Evolutionary conservation across 495 filamentous ascomycete species (phyloP).

Genomic region (Clavariopsis aquatica): DNA sequence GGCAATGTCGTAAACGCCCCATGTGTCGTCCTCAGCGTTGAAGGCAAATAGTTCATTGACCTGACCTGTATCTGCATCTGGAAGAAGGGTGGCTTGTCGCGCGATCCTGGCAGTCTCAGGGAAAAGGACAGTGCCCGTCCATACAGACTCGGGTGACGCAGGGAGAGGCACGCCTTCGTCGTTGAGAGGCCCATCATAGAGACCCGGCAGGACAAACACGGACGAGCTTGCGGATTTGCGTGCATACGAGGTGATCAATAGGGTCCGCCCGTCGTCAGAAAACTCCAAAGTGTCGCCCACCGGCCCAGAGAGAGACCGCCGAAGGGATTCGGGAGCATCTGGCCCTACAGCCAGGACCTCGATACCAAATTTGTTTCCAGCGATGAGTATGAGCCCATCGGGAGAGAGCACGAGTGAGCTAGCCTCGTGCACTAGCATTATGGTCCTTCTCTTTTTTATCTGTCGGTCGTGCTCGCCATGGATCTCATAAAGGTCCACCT

Average conservation of each 20-base stretch:
- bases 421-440: constrained; percentile 59
- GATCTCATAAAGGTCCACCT: constrained; percentile 79
- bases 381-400: constrained; percentile 75
- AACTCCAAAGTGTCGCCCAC: constrained; percentile 77
- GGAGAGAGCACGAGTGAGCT: constrained; percentile 70
- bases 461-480: constrained; percentile 46
- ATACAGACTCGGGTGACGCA: constrained; percentile 29
- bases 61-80: constrained; percentile 30
- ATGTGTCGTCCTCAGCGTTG: constrained; percentile 35
- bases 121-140: constrained; percentile 35
- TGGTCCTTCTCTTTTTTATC: constrained; percentile 64
- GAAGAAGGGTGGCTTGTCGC: constrained; percentile 35
- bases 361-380: constrained; percentile 83
- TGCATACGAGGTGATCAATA: constrained; percentile 76
- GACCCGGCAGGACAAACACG: constrained; percentile 29
- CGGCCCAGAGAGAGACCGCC: constrained; percentile 79
- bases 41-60: constrained; percentile 39
- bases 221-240: constrained; percentile 25
- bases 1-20: constrained; percentile 37
- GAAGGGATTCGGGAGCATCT: constrained; percentile 62
- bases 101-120: constrained; percentile 32
- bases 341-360: constrained; percentile 77
- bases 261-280: constrained; percentile 77
- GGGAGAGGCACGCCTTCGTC: constrained; percentile 37
- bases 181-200: constrained; percentile 35